Evolutionary conservation across 352 stramenopile species (phyloP).

Genomic region (Pythium aquatile): DNA sequence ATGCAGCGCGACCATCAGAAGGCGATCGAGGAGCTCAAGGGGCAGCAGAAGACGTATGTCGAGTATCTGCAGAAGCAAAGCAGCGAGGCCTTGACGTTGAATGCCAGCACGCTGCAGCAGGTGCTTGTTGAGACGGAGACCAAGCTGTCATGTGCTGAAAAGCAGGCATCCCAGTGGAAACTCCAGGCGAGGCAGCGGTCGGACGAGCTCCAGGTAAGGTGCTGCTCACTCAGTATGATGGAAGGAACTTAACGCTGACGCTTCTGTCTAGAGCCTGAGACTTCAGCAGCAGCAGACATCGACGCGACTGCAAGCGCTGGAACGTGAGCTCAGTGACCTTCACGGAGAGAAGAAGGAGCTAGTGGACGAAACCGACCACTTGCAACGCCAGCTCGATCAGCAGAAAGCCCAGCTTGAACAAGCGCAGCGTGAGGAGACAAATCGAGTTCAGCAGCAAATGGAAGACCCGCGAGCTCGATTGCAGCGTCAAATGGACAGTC

Average conservation of each 20-base stretch:
- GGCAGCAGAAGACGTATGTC: constrained; percentile 41
- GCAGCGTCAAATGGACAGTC: constrained; percentile 27
- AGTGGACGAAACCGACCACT: constrained; percentile 25
- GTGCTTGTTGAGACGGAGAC: constrained; percentile 30
- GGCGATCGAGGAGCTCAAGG: constrained; percentile 43
- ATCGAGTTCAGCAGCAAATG: constrained; percentile 14
- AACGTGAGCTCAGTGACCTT: constrained; percentile 20
- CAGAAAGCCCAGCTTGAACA: constrained; percentile 14
- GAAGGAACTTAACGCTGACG: background rate
- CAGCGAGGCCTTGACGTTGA: constrained; percentile 22
- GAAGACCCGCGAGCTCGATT: constrained; percentile 28
- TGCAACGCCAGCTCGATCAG: constrained; percentile 26
- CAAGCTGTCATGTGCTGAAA: constrained; percentile 42
- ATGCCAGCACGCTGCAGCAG: constrained; percentile 29
- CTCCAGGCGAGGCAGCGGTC: constrained; percentile 33
- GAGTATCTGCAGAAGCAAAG: constrained; percentile 53
- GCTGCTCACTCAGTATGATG: background rate
- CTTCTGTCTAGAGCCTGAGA: constrained; percentile 5
- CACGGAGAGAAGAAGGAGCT: constrained; percentile 33
- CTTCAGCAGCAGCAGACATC: constrained; percentile 17
- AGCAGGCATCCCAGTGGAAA: constrained; percentile 37
- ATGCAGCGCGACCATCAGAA: constrained; percentile 47
- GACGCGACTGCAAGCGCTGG: constrained; percentile 14
- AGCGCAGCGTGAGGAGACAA: background rate
- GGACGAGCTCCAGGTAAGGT: constrained; percentile 42